Conservation (phyloP, 306 rosid genomes). For the Luffa acutangula region DNA sequence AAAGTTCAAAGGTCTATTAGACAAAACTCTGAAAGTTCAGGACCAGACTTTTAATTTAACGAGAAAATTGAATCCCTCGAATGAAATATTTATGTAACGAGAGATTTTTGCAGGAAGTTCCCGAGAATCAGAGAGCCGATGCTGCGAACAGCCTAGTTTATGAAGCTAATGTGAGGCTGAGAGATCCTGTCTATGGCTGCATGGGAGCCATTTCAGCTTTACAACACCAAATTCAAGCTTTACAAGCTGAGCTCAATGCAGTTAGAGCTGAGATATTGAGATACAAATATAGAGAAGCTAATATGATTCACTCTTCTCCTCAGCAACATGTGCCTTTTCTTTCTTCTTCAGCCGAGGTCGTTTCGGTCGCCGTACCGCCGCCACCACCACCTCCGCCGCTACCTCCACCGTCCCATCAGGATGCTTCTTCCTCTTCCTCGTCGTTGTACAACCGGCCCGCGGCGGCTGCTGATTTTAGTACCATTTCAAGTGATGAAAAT, state of each 20-base stretch:
- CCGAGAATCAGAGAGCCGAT: slow-evolving; percentile 72
- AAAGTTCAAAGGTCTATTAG: no score
- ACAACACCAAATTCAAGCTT: slow-evolving; percentile 65
- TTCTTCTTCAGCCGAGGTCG: neutral
- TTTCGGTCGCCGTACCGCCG: neutral
- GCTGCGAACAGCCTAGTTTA: slow-evolving; percentile 79
- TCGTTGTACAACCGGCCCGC: neutral
- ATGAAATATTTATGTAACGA: neutral
- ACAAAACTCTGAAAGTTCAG: no score
- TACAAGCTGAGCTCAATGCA: slow-evolving; percentile 49
- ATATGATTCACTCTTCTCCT: slow-evolving; percentile 2
- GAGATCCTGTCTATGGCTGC: slow-evolving; percentile 91
- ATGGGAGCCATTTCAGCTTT: slow-evolving; percentile 80
- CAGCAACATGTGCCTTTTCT: neutral
- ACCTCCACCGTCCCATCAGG: neutral
- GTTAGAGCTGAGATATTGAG: slow-evolving; percentile 45
- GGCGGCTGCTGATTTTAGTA: neutral
- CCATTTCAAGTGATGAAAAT: neutral
- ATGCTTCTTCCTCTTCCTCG: neutral
- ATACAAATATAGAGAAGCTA: slow-evolving; percentile 33
- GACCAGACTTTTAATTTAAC: neutral
- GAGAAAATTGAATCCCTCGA: neutral
- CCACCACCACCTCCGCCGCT: neutral
- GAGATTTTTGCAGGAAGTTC: slow-evolving; percentile 37
- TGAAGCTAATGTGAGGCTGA: slow-evolving; percentile 72